Conservation (phyloP, 805 yeast species). For the Zygosaccharomyces siamensis region DNA sequence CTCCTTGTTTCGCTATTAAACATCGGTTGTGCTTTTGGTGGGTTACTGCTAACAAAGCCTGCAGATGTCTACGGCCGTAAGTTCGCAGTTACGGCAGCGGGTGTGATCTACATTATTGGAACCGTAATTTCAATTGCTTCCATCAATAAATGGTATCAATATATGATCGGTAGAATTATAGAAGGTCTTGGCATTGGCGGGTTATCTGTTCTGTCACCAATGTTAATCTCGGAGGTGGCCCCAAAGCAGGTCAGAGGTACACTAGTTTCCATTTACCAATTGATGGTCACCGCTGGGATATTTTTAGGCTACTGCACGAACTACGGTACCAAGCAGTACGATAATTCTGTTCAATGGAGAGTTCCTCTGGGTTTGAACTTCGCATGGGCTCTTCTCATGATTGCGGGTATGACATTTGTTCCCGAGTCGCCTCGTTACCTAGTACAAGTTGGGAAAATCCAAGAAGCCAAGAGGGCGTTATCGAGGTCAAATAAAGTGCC, state of each 20-base stretch:
- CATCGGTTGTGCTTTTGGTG: conserved; percentile 75
- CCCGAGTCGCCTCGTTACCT: conserved; percentile 77
- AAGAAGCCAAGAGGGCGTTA: conserved; percentile 57
- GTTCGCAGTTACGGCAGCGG: conserved; percentile 52
- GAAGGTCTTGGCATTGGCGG: conserved; percentile 79
- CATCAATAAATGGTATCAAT: conserved; percentile 58
- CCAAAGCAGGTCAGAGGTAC: conserved; percentile 58
- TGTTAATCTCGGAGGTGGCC: conserved; percentile 50
- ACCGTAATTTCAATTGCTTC: conserved; percentile 64
- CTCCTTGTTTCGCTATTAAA: conserved; percentile 48
- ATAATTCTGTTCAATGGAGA: conserved; percentile 63
- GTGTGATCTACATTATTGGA: conserved; percentile 62
- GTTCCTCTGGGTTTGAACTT: conserved; percentile 60
- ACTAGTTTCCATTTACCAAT: conserved; percentile 66
- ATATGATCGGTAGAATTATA: conserved; percentile 61
- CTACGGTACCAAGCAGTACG: conserved; percentile 48
- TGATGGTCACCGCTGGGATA: conserved; percentile 70
- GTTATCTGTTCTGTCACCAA: conserved; percentile 68
- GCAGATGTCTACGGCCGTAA: conserved; percentile 68
- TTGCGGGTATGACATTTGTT: conserved; percentile 44
- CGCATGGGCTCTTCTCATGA: conserved; percentile 44
- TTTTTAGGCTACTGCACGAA: conserved; percentile 73
- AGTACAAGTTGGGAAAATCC: conserved; percentile 50
- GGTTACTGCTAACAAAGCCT: conserved; percentile 50
- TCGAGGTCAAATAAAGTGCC: conserved; percentile 54